phyloP scores from a whole-genome alignment of 2,329 filamentous ascomycete species.

The Sporothrix pseudoabietina region DNA sequence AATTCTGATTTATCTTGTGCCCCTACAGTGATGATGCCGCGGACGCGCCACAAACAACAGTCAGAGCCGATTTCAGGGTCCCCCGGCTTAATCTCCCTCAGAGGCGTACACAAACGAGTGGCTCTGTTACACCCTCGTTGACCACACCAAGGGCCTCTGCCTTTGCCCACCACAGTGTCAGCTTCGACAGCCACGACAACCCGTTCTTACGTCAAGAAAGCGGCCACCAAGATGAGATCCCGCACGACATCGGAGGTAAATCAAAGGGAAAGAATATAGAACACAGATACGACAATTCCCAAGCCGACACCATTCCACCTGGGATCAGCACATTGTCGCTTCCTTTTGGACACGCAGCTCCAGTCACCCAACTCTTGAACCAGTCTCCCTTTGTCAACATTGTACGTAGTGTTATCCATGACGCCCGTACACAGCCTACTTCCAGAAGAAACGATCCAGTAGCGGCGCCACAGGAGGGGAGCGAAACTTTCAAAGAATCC shows the following conservation, averaged over 20 bases:
- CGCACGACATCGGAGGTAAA: neutral
- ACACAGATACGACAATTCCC: neutral
- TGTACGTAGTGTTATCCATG: neutral
- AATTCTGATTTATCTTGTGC: neutral
- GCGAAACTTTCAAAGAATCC: neutral
- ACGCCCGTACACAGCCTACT: neutral
- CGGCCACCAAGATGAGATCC: neutral
- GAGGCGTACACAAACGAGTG: neutral
- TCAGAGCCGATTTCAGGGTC: neutral
- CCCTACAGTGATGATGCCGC: neutral
- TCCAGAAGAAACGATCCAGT: neutral
- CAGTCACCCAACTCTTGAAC: conserved; percentile 24
- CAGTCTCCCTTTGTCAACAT: conserved; percentile 22
- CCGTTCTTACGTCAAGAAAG: neutral
- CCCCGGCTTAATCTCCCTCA: neutral
- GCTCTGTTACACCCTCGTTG: neutral
- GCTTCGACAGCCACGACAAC: neutral
- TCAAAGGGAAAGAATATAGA: neutral
- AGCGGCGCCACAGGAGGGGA: neutral
- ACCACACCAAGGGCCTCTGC: neutral
- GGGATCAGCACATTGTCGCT: neutral
- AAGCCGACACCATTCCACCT: too few species aligned
- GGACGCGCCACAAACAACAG: neutral
- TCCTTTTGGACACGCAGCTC: conserved; percentile 24
- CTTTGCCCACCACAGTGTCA: neutral